Evolutionary conservation across 192 early-diverging fungal species (phyloP), one percentile per base, ranked within the genome.

Genomic region (Backusella morwellensis): DNA sequence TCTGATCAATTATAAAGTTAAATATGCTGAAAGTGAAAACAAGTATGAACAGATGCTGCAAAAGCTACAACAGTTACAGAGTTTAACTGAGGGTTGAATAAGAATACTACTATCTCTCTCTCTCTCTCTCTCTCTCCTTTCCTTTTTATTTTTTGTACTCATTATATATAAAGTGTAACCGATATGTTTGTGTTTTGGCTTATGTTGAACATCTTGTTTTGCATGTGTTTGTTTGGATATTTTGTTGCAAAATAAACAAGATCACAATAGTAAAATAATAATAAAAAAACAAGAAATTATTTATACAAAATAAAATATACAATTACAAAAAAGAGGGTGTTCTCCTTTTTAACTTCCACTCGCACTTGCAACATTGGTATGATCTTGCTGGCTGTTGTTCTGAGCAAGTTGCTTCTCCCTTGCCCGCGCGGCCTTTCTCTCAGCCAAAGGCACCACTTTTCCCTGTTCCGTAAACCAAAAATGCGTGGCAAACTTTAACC

Each of bases 21-120:
- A 88, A 68, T 93, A 92, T 73, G 94, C 93, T 4, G 91, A 95
- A 78, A 91, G 86, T 78, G 94, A 95, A 77, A 92, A 90, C 77
- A 90, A 96, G 59, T 77, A 90, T 40, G 92, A 90, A 40, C 73
- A 84, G n/a, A 77, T 94, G 81, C 80, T 83, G 23, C 84, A 88
- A 70, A 92, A 92, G 74, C 86, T 90, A 75, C 90, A 91, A 9
- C 88, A 90, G 26, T 78, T 93, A 78, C 77, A 85, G 35, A 90
- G 36, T 38, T 38, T 69, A 69, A 69, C 54, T 21, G 54, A 59
- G 11, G 54, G 11, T 14, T 23, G 7, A 59, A 26, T 59, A 26
- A 12, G 21, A 23, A 26, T 23, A 59, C 6, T 19, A 52, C 14
- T 6, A 52, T 6, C 17, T 32, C 32, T 32, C 29, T 32, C 1